phyloP scores from a whole-genome alignment of 2,329 filamentous ascomycete genomes.

The Trichoderma lentiforme region DNA sequence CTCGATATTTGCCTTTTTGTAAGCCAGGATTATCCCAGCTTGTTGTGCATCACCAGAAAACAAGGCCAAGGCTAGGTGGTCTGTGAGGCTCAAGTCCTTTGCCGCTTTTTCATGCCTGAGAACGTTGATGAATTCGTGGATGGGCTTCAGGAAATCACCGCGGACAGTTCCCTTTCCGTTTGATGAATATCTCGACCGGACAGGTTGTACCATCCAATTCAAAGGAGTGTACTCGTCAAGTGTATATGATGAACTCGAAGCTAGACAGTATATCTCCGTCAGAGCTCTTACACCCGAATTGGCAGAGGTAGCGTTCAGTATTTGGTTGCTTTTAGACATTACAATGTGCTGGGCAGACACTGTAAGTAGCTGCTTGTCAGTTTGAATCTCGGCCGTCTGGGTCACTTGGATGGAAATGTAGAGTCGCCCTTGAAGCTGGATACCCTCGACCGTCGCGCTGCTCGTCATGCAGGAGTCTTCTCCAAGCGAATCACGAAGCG shows the following conservation, averaged over 20 bases:
- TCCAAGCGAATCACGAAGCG: slow-evolving; percentile 1
- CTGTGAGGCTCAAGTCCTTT: background rate
- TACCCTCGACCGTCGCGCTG: slow-evolving; percentile 9
- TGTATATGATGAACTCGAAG: background rate
- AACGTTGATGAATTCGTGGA: background rate
- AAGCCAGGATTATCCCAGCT: background rate
- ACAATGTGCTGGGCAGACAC: background rate
- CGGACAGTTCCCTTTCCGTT: background rate
- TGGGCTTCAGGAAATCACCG: background rate
- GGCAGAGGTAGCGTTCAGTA: background rate
- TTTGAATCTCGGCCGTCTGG: background rate
- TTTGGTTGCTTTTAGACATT: background rate
- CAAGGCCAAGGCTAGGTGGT: background rate
- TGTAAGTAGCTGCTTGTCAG: background rate
- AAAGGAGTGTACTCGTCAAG: background rate
- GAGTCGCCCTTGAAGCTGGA: slow-evolving; percentile 17
- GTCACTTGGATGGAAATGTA: slow-evolving; percentile 15
- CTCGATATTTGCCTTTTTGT: background rate
- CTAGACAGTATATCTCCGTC: background rate
- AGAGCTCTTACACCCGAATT: background rate
- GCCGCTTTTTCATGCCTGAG: background rate
- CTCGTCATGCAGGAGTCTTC: slow-evolving; percentile 10
- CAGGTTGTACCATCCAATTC: background rate
- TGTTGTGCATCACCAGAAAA: background rate
- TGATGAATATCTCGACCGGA: background rate